These are phyloP conservation scores for Calonectria pauciramosa DNA, from an alignment of 2,329 filamentous ascomycete species.

Conservation along the genomic window DNA sequence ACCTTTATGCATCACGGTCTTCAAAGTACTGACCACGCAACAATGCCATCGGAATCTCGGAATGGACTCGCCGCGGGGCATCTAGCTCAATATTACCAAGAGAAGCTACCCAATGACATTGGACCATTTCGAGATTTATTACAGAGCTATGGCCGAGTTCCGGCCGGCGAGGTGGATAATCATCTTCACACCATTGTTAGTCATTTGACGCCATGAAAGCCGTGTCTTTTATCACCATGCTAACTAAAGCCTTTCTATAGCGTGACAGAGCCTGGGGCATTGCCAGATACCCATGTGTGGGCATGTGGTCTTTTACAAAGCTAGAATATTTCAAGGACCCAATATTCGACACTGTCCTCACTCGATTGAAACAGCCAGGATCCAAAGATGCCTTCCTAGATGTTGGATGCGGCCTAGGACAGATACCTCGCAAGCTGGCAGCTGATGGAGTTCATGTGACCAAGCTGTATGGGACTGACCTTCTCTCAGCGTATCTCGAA, in stretches of 20 bases:
- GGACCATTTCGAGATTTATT: not conserved
- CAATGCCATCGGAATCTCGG: not conserved
- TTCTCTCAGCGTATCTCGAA: not conserved
- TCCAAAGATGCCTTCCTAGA: not conserved
- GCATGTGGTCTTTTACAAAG: conserved; percentile 17
- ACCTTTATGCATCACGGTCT: not conserved
- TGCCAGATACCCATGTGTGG: not conserved
- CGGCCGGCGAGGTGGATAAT: not conserved
- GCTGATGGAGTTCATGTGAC: not conserved
- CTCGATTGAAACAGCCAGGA: not conserved
- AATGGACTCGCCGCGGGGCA: not conserved
- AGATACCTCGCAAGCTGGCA: conserved; percentile 2
- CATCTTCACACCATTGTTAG: conserved; percentile 12
- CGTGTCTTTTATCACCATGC: not conserved
- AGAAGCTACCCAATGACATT: not conserved
- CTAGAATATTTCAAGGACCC: not conserved
- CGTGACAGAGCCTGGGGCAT: conserved; percentile 8
- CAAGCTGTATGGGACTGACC: conserved; percentile 4
- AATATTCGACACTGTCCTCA: not conserved
- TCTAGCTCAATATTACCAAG: not conserved
- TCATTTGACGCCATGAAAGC: not conserved
- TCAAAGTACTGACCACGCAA: not conserved
- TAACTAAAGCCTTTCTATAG: not conserved
- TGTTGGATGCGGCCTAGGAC: conserved; percentile 13
- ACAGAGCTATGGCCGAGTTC: not conserved